Evolutionary conservation across 164 flowering plant genomes (phyloP).

Genomic region (Santalum album): DNA sequence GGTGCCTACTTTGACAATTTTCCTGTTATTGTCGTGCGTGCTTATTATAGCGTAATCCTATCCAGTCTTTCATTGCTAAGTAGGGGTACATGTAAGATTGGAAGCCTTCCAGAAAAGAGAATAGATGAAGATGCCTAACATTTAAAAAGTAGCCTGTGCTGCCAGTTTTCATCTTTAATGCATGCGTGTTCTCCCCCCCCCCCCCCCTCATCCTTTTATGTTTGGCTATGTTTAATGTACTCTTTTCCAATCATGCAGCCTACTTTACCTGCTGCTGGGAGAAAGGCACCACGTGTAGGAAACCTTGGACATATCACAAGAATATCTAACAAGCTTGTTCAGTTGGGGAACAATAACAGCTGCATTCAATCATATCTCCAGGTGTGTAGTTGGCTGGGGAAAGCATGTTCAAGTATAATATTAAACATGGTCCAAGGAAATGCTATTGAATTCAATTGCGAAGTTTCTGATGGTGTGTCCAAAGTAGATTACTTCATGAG

Average conservation of each 20-base stretch:
- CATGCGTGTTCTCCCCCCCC: too few relatives aligned
- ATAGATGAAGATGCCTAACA: neutral
- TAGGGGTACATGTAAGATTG: too few relatives aligned
- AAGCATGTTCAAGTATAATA: neutral
- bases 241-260: slow-evolving; percentile 42
- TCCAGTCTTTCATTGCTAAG: neutral
- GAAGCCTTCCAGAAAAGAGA: neutral
- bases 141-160: neutral
- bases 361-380: slow-evolving; percentile 53
- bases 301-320: slow-evolving; percentile 83
- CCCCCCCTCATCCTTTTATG: too few relatives aligned
- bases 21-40: neutral
- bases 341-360: slow-evolving; percentile 46
- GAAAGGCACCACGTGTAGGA: slow-evolving; percentile 60
- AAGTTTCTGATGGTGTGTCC: too few relatives aligned
- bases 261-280: slow-evolving; percentile 58
- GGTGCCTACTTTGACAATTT: too few relatives aligned
- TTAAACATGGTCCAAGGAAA: neutral
- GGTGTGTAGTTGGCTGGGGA: slow-evolving; percentile 30
- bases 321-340: slow-evolving; percentile 77
- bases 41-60: neutral
- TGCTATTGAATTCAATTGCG: too few relatives aligned
- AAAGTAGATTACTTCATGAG: too few relatives aligned
- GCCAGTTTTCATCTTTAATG: too few relatives aligned
- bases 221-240: too few relatives aligned